Evolutionary conservation across 768 basidiomycete genomes (phyloP), one percentile per base, ranked within the genome.

Genomic region (Psilocybe tampanensis): DNA sequence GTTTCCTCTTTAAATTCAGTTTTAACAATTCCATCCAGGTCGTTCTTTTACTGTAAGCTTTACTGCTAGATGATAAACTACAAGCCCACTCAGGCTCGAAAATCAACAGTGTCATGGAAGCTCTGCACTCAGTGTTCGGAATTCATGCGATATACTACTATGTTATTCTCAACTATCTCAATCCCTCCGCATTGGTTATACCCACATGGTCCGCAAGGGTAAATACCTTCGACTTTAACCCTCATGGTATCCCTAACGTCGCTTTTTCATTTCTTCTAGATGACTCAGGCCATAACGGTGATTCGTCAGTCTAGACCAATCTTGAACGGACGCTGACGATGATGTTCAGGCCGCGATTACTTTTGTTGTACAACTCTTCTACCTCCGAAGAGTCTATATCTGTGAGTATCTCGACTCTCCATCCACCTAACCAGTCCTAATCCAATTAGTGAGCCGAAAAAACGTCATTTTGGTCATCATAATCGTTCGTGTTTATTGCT

Each of bases 61-160:
- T 29, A 8, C 41, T 19, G 3, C 19, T 21, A 22, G 5, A 21
- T 41, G 15, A 0, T 51, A n/a, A 44, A 3, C 18, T n/a, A n/a
- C n/a, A n/a, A n/a, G 19, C 24, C 12, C 7, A 5, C n/a, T 39
- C 4, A 39, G 6, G n/a, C 36, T 39, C 12, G 4, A 39, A 13
- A 39, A 39, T n/a, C 36, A 29, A n/a, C 36, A 39, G 36, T 3
- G 36, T 39, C 36, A 39, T 39, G 36, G 36, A 39, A 13, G 33
- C 34, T 7, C 21, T 51, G 50, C 50, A 51, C n/a, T 51, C 50
- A 2, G 50, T 39, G 2, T 51, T 51, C 33, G 39, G 50, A 11
- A 42, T 51, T 24, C 50, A 51, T 22, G 50, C 50, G 2, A 41
- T 51, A 1, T 51, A 51, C 39, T 51, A 41, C 23, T 51, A 51